Evolutionary conservation across 177 flowering plant genomes (phyloP), one percentile per base, ranked within the genome.

Genomic region (Vitis hybrid): DNA sequence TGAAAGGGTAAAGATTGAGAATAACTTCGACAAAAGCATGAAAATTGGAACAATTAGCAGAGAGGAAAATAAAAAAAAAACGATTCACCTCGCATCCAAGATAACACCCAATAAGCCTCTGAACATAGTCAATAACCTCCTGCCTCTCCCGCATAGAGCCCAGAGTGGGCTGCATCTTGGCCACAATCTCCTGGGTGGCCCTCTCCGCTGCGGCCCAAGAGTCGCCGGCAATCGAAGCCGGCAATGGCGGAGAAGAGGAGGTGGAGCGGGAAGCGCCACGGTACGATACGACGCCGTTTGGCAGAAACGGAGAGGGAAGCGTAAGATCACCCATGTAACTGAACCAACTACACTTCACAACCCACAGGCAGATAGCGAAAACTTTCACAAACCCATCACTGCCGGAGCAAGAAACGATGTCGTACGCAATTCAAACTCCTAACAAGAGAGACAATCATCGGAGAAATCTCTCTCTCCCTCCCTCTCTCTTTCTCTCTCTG

Each of bases 111-210:
- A 84, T 55, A 1, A 86, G 77, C 1, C 60, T 53, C 74, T 77
- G 82, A 12, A 86, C 65, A 68, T 80, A 82, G 10, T 82, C 80
- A 55, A 80, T 76, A 29, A 86, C 80, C 45, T 78, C 80, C 60
- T 65, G 78, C 70, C 89, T 78, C 67, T 63, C 70, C 63, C 66
- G 68, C 67, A 82, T 76, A 16, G 85, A 75, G 10, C 61, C 80
- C 9, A 74, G 31, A 51, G 80, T 82, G 3, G 87, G 87, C 55
- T 77, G 87, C 33, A 86, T 62, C 26, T 60, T 49, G 45, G 55
- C 55, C 26, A 85, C 11, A 50, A 85, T 75, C 48, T 78, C 66
- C 14, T 55, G 13, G 29, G 80, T 68, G 6, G 72, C 56, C 33
- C 66, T 60, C 75, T 85, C 86, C 8, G 84, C 88, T 1, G 18